Conservation (phyloP, 805 yeast genomes). For the Kuraishia cidri region DNA sequence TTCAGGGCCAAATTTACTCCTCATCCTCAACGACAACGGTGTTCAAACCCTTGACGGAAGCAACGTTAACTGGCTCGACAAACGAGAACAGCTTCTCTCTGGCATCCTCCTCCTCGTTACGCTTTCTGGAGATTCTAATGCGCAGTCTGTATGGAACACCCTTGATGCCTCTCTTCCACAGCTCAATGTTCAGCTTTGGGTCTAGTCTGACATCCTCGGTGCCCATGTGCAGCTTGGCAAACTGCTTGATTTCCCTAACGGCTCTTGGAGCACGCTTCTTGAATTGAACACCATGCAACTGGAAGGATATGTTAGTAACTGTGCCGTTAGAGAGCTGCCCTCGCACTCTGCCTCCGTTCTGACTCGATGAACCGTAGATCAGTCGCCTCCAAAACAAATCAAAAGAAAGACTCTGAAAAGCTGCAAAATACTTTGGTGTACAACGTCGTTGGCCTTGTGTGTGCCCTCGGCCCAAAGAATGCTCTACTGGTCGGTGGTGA, state of each 20-base stretch:
- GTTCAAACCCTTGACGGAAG: slow-evolving; percentile 94
- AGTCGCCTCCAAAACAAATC: no score
- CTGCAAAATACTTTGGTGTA: no score
- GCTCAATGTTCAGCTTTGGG: slow-evolving; percentile 95
- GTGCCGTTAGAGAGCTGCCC: no score
- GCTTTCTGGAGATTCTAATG: slow-evolving; percentile 92
- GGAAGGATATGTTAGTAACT: no score
- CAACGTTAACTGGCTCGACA: slow-evolving; percentile 95
- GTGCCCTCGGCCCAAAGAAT: no score
- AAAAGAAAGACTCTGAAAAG: no score
- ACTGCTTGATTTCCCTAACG: slow-evolving; percentile 97
- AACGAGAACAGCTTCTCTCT: slow-evolving; percentile 94
- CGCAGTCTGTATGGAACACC: slow-evolving; percentile 98
- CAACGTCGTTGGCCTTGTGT: no score
- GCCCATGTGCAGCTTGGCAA: slow-evolving; percentile 98
- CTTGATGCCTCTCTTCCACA: slow-evolving; percentile 99
- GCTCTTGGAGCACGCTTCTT: slow-evolving; percentile 99
- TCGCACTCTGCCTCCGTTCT: no score
- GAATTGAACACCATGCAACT: slow-evolving; percentile 98
- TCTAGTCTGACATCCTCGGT: slow-evolving; percentile 98
- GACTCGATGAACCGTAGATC: neutral
- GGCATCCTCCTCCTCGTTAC: slow-evolving; percentile 99
- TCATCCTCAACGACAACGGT: slow-evolving; percentile 89
- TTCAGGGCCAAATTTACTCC: slow-evolving; percentile 23
- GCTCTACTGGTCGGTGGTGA: no score